Evolutionary conservation across 495 filamentous ascomycete genomes (phyloP), one percentile per base, ranked within the genome.

Genomic region (Neurospora hispaniola): DNA sequence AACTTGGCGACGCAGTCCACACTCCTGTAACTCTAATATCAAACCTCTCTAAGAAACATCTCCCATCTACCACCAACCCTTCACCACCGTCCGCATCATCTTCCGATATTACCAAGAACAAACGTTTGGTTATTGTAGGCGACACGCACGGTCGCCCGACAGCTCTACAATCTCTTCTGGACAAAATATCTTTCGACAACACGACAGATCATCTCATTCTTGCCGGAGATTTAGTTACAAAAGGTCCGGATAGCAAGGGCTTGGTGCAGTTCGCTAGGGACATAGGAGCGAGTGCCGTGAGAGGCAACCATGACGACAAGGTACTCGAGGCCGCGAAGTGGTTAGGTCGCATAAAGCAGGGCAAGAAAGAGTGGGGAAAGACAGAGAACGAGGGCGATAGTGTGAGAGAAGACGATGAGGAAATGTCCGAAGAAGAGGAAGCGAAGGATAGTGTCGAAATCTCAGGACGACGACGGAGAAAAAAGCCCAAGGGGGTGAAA

Each of bases 271-370:
- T 94, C 18, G 92, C 90, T 12, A 89, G 90, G 72, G 78, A 85
- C 16, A 80, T 92, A 38, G 86, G 85, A 18, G 95, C 95, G 4
- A 90, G 89, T 41, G 92, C 88, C 72, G 93, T 98, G 1, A 89
- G 96, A 38, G 96, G 96, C 16, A 98, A 99, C 82, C 94, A 98
- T 80, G 96, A 99, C 78, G 93, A 99, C 77, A 86, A 89, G 11
- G 85, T 97, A 14, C 83, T 97, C 69, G 62, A 69, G 1, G 54
- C 71, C 8, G 71, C 75, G 23, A 16, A 66, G 70, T 54, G 75
- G 70, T 48, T 71, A 7, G 31, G 27, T 18, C 54, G 27, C 44
- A 71, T 62, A 27, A 18, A 73, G 14, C 43, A 66, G 54, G 54
- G 14, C 27, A 66, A 66, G 14, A 66, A 66, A 35, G 35, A 14